A percentile compares a stretch with the other conserved stretches of the same genome.
Evolutionary conservation across 140 eudicot genomes (phyloP).

Genomic region (Ambrosia hybrid): DNA sequence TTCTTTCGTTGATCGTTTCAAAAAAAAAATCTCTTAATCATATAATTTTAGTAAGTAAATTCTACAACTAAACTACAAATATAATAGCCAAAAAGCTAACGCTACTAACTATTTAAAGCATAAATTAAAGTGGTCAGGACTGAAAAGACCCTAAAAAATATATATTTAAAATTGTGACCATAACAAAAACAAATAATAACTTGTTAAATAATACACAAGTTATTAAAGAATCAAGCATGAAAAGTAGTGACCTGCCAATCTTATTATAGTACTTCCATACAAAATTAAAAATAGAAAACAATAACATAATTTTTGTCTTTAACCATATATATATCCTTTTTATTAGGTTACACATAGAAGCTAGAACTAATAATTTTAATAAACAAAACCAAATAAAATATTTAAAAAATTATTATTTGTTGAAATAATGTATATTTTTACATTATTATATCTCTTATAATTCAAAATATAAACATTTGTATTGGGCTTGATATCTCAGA

Average conservation of each 20-base stretch:
- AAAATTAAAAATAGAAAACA: not conserved
- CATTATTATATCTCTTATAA: too few species aligned
- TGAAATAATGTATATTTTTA: too few species aligned
- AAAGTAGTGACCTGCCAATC: slow-evolving; percentile 16
- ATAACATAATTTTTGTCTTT: not conserved
- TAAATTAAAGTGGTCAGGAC: not conserved
- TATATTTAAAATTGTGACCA: not conserved
- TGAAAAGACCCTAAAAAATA: not conserved
- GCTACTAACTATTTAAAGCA: not conserved
- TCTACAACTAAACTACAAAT: not conserved
- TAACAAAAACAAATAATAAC: not conserved
- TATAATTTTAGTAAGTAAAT: not conserved
- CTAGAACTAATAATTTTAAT: too few species aligned
- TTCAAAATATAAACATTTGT: too few species aligned
- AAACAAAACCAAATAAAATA: not conserved
- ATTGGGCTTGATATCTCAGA: too few species aligned
- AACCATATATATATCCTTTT: too few species aligned
- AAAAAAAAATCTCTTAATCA: too few species aligned
- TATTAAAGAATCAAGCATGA: not conserved
- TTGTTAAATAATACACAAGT: not conserved
- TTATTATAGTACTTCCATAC: not conserved
- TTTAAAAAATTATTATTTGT: not conserved
- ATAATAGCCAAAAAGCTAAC: not conserved
- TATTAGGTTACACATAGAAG: not conserved
- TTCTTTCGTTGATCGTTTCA: too few species aligned